A percentile compares a stretch with the other conserved stretches of the same genome.
Conservation (phyloP, 1,139 yeast genomes). For the Magnusiomyces paraingens region DNA sequence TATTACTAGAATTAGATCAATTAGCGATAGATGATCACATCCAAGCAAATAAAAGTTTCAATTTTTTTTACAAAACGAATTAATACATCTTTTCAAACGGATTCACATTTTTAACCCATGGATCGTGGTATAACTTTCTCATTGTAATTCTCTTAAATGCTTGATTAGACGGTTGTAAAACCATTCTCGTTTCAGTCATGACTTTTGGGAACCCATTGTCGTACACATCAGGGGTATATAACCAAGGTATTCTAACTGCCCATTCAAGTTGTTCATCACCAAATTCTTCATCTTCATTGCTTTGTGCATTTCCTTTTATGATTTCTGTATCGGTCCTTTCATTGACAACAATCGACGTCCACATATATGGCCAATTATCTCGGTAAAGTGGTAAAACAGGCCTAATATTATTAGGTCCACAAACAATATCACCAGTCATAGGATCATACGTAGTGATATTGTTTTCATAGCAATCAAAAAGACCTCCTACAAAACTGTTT, state of each 20-base stretch:
- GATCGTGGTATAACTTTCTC: too few relatives aligned
- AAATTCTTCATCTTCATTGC: neutral
- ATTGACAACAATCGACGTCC: neutral
- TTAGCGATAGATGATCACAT: too few relatives aligned
- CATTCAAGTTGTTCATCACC: neutral
- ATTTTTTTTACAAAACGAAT: too few relatives aligned
- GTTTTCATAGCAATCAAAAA: neutral
- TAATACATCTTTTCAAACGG: neutral
- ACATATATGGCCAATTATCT: neutral
- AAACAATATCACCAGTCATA: neutral
- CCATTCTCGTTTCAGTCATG: neutral
- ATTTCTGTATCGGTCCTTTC: neutral
- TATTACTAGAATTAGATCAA: too few relatives aligned
- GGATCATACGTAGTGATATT: neutral
- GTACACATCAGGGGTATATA: constrained; percentile 4
- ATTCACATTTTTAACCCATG: constrained; percentile 2
- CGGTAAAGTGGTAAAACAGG: constrained; percentile 3
- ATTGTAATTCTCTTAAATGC: neutral
- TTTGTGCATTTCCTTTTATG: neutral
- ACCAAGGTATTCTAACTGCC: constrained; percentile 4
- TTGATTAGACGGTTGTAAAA: neutral
- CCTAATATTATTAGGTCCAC: neutral
- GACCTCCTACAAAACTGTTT: constrained; percentile 1
- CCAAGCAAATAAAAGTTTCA: too few relatives aligned
- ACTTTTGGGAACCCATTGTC: constrained; percentile 3